These are phyloP conservation scores for Zoysia matrella DNA, from an alignment of 202 grass and related monocot genomes.

Conservation along the genomic window DNA sequence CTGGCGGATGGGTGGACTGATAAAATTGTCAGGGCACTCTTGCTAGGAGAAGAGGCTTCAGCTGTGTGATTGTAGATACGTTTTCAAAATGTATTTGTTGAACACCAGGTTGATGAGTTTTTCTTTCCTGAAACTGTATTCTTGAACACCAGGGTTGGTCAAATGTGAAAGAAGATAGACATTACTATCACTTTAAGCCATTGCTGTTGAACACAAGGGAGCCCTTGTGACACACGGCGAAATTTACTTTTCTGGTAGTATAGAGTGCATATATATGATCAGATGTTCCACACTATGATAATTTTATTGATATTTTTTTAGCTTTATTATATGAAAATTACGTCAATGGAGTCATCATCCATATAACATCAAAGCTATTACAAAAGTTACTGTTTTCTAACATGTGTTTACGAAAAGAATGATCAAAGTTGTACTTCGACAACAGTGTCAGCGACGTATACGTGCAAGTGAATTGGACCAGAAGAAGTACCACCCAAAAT, in stretches of 20 bases:
- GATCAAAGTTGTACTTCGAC: background rate
- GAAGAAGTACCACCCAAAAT: no score
- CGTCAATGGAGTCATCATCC: background rate
- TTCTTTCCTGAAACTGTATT: constrained; percentile 1
- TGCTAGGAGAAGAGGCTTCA: constrained; percentile 49
- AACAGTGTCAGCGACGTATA: background rate
- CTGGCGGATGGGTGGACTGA: constrained; percentile 60
- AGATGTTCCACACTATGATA: background rate
- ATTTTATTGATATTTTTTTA: background rate
- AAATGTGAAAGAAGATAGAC: constrained; percentile 24
- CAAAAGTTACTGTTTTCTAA: background rate
- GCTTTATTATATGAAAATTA: background rate
- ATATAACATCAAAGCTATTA: background rate
- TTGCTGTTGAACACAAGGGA: background rate
- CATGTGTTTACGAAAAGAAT: background rate
- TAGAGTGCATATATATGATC: background rate
- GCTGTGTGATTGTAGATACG: constrained; percentile 33
- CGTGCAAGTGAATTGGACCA: background rate
- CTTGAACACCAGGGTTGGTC: background rate
- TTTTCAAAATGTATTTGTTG: background rate
- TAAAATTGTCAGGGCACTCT: constrained; percentile 60
- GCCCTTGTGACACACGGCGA: no score
- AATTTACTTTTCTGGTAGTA: no score
- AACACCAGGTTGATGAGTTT: no score
- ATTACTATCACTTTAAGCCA: constrained; percentile 8